These are phyloP conservation scores for Curvularia spicifera DNA, from an alignment of 2,329 filamentous ascomycete species.

Conservation along the genomic window DNA sequence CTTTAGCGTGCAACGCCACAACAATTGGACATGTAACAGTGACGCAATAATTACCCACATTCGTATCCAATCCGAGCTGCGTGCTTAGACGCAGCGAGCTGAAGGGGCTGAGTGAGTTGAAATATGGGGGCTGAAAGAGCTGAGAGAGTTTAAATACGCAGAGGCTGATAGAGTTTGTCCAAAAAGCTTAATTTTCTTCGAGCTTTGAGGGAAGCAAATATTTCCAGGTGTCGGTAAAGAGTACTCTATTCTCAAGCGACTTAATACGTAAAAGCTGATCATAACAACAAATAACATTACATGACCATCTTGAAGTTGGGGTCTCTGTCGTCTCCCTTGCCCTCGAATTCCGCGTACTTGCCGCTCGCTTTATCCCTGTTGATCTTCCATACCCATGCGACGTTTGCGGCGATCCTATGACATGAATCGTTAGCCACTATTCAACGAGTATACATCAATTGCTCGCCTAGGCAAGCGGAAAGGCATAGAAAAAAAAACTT, in stretches of 20 bases:
- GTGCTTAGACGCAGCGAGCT: background rate
- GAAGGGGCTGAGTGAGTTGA: background rate
- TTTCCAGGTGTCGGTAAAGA: background rate
- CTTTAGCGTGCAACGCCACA: background rate
- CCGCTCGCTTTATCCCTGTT: constrained; percentile 67
- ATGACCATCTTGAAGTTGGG: constrained; percentile 67
- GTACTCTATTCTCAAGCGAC: background rate
- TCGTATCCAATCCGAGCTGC: background rate
- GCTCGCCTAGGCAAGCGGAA: too few species aligned
- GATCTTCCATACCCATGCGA: constrained; percentile 67
- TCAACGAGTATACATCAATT: background rate
- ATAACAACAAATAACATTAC: constrained; percentile 36
- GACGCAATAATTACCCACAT: background rate
- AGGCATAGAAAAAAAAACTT: constrained; percentile 44
- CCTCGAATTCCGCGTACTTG: constrained; percentile 64
- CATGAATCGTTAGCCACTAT: background rate
- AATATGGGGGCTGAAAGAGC: background rate
- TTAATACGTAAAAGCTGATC: background rate
- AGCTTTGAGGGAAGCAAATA: background rate
- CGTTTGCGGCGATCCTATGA: constrained; percentile 64
- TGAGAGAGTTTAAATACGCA: too few species aligned
- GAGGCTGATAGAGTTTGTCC: too few species aligned
- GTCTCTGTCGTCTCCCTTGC: constrained; percentile 68
- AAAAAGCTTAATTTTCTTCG: too few species aligned
- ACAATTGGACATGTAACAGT: background rate